Percentiles rank a stretch among this genome's conserved stretches.
Evolutionary conservation across 768 basidiomycete species (phyloP).

Genomic region (Guyanaporus albipodus): DNA sequence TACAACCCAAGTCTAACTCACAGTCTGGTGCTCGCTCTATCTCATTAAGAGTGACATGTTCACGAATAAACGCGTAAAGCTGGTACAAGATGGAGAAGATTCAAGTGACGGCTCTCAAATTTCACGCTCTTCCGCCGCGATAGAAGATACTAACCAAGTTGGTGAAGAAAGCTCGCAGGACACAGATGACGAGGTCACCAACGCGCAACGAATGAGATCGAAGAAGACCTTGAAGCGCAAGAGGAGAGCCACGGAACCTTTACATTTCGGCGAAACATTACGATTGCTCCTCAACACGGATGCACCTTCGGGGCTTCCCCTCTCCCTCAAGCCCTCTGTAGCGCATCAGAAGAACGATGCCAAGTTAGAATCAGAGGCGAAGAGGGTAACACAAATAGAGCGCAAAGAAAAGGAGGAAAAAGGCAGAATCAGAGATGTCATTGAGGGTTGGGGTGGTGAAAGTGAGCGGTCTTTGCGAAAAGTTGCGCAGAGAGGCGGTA

Average conservation of each 20-base stretch:
- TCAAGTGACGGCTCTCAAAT: constrained; percentile 5
- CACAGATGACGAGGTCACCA: constrained; percentile 64
- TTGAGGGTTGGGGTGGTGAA: constrained; percentile 88
- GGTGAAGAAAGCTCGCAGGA: constrained; percentile 35
- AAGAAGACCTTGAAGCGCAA: constrained; percentile 81
- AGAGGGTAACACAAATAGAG: constrained; percentile 65
- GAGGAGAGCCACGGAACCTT: constrained; percentile 70
- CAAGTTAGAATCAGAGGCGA: constrained; percentile 69
- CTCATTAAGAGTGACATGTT: constrained; percentile 38
- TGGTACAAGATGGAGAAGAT: constrained; percentile 25
- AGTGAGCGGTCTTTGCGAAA: constrained; percentile 73
- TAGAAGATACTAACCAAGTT: constrained; percentile 2
- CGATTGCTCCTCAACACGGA: constrained; percentile 69
- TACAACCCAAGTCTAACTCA: neutral
- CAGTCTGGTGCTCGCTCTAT: neutral
- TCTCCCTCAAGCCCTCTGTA: constrained; percentile 77
- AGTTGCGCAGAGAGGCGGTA: constrained; percentile 83
- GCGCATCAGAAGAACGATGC: constrained; percentile 67
- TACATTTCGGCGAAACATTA: constrained; percentile 71
- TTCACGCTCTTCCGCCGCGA: constrained; percentile 12
- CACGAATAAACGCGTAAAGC: constrained; percentile 51
- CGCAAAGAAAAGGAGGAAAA: constrained; percentile 72
- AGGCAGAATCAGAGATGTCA: constrained; percentile 62
- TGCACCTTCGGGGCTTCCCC: constrained; percentile 62
- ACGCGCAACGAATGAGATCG: constrained; percentile 57